Conservation (phyloP, 768 basidiomycete genomes). For the Suillus spraguei region DNA sequence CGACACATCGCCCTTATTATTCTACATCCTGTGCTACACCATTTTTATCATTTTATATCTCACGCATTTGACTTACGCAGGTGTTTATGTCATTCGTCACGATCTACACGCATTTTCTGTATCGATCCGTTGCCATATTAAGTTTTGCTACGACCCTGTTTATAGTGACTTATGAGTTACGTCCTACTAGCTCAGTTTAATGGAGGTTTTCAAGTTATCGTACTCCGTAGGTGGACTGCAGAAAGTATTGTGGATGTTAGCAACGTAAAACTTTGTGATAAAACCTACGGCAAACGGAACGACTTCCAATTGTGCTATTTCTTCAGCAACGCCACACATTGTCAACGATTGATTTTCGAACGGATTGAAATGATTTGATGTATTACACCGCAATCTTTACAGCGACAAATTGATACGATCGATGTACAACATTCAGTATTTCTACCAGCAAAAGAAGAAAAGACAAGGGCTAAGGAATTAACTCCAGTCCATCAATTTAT, state of each 20-base stretch:
- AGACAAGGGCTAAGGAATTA: not conserved
- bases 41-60: slow-evolving; percentile 6
- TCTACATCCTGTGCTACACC: not conserved
- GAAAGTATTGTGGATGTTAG: too few relatives aligned
- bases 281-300: too few relatives aligned
- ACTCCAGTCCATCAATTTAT: not conserved
- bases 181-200: not conserved
- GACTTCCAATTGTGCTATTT: too few relatives aligned
- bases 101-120: slow-evolving; percentile 5
- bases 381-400: not conserved
- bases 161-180: not conserved
- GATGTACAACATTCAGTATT: not conserved
- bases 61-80: not conserved
- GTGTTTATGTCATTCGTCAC: not conserved
- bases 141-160: not conserved
- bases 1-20: slow-evolving; percentile 1
- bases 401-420: not conserved
- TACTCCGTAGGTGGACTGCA: too few relatives aligned
- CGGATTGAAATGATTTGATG: not conserved
- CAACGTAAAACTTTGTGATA: too few relatives aligned
- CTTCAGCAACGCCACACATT: too few relatives aligned
- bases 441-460: not conserved
- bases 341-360: too few relatives aligned
- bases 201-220: not conserved
- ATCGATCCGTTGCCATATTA: not conserved